Evolutionary conservation across 2,329 filamentous ascomycete species (phyloP).

Genomic region (Didymella glomerata): DNA sequence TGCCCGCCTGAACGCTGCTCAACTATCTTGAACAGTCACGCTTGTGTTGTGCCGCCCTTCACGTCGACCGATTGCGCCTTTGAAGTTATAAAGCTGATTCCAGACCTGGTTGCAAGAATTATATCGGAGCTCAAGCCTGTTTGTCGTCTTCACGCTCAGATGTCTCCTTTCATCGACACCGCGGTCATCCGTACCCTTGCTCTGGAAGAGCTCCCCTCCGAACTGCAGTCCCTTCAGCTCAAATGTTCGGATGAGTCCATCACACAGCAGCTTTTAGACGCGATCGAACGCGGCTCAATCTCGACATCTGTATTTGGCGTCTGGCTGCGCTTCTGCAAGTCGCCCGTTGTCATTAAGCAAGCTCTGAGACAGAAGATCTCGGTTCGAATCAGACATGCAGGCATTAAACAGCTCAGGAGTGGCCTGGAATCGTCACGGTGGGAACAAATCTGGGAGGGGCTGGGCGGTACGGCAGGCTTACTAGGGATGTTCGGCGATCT

Average conservation of each 20-base stretch:
- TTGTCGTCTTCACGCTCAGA: too few relatives aligned
- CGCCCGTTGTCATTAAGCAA: constrained; percentile 25
- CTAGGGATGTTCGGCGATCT: constrained; percentile 33
- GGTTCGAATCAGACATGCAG: not conserved
- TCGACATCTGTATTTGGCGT: constrained; percentile 18
- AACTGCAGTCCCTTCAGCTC: not conserved
- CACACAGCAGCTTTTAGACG: not conserved
- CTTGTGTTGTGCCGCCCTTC: not conserved
- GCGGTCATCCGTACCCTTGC: not conserved
- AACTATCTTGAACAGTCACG: not conserved
- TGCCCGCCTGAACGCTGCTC: not conserved
- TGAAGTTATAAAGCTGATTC: not conserved
- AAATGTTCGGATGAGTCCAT: not conserved
- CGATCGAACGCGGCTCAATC: not conserved
- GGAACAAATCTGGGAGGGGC: constrained; percentile 29
- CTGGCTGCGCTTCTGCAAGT: constrained; percentile 39
- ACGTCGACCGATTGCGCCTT: not conserved
- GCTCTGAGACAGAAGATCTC: constrained; percentile 39
- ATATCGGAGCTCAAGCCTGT: not conserved
- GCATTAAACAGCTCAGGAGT: too few relatives aligned
- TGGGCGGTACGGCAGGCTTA: constrained; percentile 41
- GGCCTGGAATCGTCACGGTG: too few relatives aligned
- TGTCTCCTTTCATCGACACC: not conserved
- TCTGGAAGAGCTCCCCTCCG: not conserved
- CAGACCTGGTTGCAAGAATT: not conserved